Conservation (phyloP, 1,284 basidiomycete species). For the Leccinum brunneo-olivaceum region DNA sequence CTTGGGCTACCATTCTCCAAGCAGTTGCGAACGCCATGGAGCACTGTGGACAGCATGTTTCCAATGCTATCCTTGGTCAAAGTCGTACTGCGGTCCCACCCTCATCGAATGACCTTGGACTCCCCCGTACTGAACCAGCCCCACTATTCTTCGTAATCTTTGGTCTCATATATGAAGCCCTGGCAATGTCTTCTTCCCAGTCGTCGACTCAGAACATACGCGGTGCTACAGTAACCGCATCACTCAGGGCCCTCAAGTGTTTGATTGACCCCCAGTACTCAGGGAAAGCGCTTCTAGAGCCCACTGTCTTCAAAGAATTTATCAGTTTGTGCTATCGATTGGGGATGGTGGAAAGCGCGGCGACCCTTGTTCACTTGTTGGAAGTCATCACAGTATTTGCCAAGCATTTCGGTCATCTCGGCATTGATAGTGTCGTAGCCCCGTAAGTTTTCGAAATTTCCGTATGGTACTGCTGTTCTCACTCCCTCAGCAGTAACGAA, state of each 20-base stretch:
- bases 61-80: constrained; percentile 79
- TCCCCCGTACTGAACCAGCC: constrained; percentile 63
- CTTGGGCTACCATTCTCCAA: constrained; percentile 82
- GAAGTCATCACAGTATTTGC: constrained; percentile 68
- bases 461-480: neutral
- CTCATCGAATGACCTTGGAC: constrained; percentile 19
- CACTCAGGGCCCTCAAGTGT: constrained; percentile 73
- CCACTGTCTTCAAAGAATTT: constrained; percentile 85
- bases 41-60: constrained; percentile 58
- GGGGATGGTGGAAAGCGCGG: constrained; percentile 78
- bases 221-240: constrained; percentile 56
- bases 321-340: constrained; percentile 85
- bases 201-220: constrained; percentile 38
- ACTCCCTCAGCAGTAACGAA: constrained; percentile 28
- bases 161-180: constrained; percentile 87
- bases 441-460: constrained; percentile 14
- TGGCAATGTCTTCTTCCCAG: constrained; percentile 64
- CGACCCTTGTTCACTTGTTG: constrained; percentile 70
- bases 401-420: constrained; percentile 42
- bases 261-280: constrained; percentile 76
- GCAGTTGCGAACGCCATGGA: constrained; percentile 83
- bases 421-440: constrained; percentile 19
- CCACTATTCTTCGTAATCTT: constrained; percentile 87
- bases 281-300: constrained; percentile 75
- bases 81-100: constrained; percentile 20